Evolutionary conservation across 1,284 basidiomycete genomes (phyloP), one percentile per base, ranked within the genome.

Genomic region (Cryptococcus sp.): DNA sequence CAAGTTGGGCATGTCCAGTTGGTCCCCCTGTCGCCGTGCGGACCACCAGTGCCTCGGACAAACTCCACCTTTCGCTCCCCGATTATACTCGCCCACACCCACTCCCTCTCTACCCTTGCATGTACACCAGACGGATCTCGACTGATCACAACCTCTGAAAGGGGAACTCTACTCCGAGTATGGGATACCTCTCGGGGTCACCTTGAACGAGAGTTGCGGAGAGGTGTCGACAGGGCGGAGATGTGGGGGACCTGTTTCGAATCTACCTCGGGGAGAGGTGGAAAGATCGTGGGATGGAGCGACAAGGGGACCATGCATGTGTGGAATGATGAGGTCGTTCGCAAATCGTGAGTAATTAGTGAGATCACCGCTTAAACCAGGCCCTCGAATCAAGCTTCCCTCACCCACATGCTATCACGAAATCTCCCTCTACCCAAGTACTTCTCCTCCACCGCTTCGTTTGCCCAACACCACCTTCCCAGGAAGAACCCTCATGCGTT

Each of bases 301-400:
- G 94, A 98, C 76, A 97, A 97, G 78, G 93, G 94, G 41, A 98
- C 94, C 0, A 84, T 98, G 4, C 93, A 98, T 71, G 81, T 95
- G 30, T 82, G 95, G 56, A 74, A 73, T n/a, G 79, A 81, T 49
- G 64, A 58, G 14, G 56, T 61, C 32, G 62, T 66, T 51, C 62
- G 49, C 46, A 60, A 49, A 44, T 43, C 57, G 53, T 60, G 33
- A 47, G 58, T 51, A 38, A 34, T 1, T 34, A 13, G 23, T 48
- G 4, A 48, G 37, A 7, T 33, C 23, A 13, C 48, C 36, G 48
- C 30, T 31, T 42, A 33, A 11, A 34, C 30, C 58, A 56, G 59
- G 30, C 56, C 44, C 44, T 49, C 47, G 23, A 23, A 23, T 11
- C 10, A 65, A 2, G 61, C 68, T 0, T 90, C 89, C 2, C 82